Evolutionary conservation across 2,329 filamentous ascomycete genomes (phyloP).

Genomic region (Fusarium veterinarium): DNA sequence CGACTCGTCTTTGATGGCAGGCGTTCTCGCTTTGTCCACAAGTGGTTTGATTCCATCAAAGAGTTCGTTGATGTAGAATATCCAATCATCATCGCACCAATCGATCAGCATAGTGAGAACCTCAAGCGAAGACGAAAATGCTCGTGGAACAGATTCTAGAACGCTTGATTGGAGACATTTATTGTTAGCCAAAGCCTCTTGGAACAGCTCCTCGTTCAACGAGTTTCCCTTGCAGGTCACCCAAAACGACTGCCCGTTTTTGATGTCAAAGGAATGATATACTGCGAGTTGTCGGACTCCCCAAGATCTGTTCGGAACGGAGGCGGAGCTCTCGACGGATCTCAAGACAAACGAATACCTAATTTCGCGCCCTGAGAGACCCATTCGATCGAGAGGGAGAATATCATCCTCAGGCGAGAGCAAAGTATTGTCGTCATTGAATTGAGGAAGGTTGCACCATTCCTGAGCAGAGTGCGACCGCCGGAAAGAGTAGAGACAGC

Average conservation of each 20-base stretch:
- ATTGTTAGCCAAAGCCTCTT: background rate
- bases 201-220: background rate
- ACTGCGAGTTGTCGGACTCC: conserved; percentile 25
- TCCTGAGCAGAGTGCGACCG: background rate
- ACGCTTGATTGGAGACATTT: background rate
- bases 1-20: background rate
- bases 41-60: background rate
- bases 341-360: conserved; percentile 27
- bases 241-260: conserved; percentile 9
- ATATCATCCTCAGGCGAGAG: background rate
- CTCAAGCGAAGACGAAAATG: conserved; percentile 3
- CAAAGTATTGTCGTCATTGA: conserved; percentile 27
- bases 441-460: conserved; percentile 22
- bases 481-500: conserved; percentile 20
- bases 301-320: background rate
- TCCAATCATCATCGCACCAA: conserved; percentile 33
- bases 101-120: conserved; percentile 15
- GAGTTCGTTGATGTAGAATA: conserved; percentile 28
- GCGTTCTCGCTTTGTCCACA: background rate
- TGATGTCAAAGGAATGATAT: conserved; percentile 30
- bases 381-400: background rate
- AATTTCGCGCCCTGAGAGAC: conserved; percentile 29
- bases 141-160: background rate
- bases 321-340: conserved; percentile 19
- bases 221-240: conserved; percentile 27